Evolutionary conservation across 352 stramenopile species (phyloP).

Genomic region (Phytophthora capsici): DNA sequence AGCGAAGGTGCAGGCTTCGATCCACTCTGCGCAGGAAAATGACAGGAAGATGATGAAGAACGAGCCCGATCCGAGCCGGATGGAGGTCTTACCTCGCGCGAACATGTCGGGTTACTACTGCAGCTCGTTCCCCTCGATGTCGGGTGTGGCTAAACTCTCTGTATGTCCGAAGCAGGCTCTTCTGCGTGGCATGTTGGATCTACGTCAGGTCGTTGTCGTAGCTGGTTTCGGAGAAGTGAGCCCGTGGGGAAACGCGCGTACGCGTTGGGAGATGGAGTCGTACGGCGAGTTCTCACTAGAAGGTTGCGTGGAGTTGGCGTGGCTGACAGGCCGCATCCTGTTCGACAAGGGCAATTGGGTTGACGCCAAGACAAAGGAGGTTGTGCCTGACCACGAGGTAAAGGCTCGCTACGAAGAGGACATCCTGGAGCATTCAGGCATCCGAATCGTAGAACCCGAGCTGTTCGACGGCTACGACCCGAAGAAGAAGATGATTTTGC

Average conservation of each 20-base stretch:
- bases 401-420: constrained; percentile 86
- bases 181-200: constrained; percentile 78
- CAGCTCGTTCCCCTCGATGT: constrained; percentile 67
- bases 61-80: constrained; percentile 11
- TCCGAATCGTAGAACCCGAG: constrained; percentile 86
- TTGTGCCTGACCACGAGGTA: constrained; percentile 74
- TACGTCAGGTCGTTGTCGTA: constrained; percentile 85
- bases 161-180: constrained; percentile 44
- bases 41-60: constrained; percentile 47
- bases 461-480: constrained; percentile 91
- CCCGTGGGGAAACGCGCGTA: constrained; percentile 86
- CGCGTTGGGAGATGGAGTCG: constrained; percentile 91
- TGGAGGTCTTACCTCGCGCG: constrained; percentile 50
- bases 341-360: constrained; percentile 88
- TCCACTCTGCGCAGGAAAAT: constrained; percentile 43
- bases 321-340: constrained; percentile 84
- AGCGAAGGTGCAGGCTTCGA: constrained; percentile 61
- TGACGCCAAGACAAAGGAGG: constrained; percentile 83
- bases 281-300: constrained; percentile 90
- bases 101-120: constrained; percentile 84
- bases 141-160: constrained; percentile 45
- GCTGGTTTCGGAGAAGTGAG: constrained; percentile 89
- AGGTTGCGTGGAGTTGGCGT: constrained; percentile 89
- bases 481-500: constrained; percentile 86
- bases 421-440: constrained; percentile 79